These are phyloP conservation scores for Aquilaria yunnanensis DNA, from an alignment of 345 rosid genomes.

Conservation along the genomic window DNA sequence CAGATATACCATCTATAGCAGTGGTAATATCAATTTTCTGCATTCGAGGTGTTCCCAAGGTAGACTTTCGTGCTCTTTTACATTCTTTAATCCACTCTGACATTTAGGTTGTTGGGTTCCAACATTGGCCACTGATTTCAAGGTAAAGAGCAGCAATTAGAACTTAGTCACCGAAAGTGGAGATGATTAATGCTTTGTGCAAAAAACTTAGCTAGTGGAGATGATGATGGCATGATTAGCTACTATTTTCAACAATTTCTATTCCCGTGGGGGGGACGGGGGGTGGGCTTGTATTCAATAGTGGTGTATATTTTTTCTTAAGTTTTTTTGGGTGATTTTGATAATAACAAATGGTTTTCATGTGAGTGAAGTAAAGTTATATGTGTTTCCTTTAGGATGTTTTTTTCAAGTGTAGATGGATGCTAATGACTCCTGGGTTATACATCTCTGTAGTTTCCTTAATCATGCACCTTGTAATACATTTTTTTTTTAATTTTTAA, in stretches of 20 bases:
- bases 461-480: too few species aligned
- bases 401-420: too few species aligned
- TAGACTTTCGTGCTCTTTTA: background rate
- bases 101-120: constrained; percentile 86
- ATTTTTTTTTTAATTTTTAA: too few species aligned
- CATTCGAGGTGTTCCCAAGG: background rate
- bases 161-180: constrained; percentile 70
- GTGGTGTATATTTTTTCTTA: too few species aligned
- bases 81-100: constrained; percentile 5
- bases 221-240: constrained; percentile 82
- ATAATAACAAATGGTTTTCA: background rate
- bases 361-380: too few species aligned
- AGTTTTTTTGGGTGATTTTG: background rate
- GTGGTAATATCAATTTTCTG: constrained; percentile 44
- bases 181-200: constrained; percentile 84
- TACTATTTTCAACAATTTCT: constrained; percentile 7
- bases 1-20: constrained; percentile 69
- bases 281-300: too few species aligned
- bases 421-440: too few species aligned
- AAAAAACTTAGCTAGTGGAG: constrained; percentile 48
- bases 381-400: too few species aligned
- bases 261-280: too few species aligned
- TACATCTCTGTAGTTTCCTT: too few species aligned
- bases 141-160: constrained; percentile 87
- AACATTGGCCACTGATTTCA: constrained; percentile 72